phyloP scores from a whole-genome alignment of 257 asterid species.

The Gentiana macrophylla region DNA sequence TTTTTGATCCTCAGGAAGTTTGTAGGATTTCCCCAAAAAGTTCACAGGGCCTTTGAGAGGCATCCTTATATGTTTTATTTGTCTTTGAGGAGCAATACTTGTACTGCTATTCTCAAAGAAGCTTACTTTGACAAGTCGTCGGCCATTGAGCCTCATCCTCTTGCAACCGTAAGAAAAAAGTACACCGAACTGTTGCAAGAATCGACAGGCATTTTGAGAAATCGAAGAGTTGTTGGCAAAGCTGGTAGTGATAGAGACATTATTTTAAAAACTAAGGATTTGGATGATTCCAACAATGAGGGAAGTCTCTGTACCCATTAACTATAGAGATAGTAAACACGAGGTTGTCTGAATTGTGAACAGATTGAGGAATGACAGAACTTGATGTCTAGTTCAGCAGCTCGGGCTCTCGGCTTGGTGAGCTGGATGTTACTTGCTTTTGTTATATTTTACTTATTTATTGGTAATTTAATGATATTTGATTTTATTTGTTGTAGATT shows the following conservation, averaged over 20 bases:
- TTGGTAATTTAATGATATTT: too few species aligned
- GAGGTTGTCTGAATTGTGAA: too few species aligned
- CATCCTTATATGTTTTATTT: constrained; percentile 67
- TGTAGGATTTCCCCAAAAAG: constrained; percentile 79
- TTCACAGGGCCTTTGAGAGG: constrained; percentile 86
- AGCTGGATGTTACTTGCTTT: too few species aligned
- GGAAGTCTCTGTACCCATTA: background rate
- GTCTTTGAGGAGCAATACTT: constrained; percentile 65
- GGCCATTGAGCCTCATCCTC: constrained; percentile 57
- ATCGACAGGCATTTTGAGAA: constrained; percentile 39
- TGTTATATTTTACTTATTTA: too few species aligned
- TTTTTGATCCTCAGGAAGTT: constrained; percentile 52
- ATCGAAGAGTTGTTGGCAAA: constrained; percentile 26
- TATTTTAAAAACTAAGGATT: constrained; percentile 19
- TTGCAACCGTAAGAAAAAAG: constrained; percentile 61
- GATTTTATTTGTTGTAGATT: too few species aligned
- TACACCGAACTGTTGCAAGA: constrained; percentile 64
- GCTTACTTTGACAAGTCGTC: constrained; percentile 39
- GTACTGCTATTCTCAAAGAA: constrained; percentile 79
- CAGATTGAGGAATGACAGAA: too few species aligned
- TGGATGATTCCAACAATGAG: constrained; percentile 25
- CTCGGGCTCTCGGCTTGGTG: too few species aligned
- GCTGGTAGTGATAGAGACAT: constrained; percentile 8
- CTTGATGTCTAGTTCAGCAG: too few species aligned
- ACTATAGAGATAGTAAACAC: too few species aligned